Evolutionary conservation across 768 basidiomycete species (phyloP), one percentile per base, ranked within the genome.

Genomic region (Antrodiella citrinella): DNA sequence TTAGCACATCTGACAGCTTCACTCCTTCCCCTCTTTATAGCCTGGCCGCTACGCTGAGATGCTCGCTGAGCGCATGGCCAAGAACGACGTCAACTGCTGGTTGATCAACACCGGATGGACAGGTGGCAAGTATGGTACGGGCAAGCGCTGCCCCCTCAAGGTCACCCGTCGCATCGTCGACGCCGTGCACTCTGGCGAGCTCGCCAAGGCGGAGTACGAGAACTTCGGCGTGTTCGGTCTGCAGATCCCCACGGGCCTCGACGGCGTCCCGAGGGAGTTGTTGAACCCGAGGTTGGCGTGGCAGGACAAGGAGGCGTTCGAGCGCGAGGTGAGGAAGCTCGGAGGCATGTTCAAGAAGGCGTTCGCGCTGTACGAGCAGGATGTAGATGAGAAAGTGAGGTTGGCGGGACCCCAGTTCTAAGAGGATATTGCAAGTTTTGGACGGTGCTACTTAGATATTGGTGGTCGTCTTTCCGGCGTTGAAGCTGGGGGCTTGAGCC

Each of bases 91-190:
- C 59, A 70, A 92, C 69, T 96, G 94, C 75, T 99, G 92, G 91
- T 77, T 98, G 64, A 88, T 99, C 81, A 98, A 99, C 84, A 99
- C 95, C 2, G 95, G 90, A 54, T 94, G 91, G 91, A 86, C 90
- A 47, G 86, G 90, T 50, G 95, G 95, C 67, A 91, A 91, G 68
- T 99, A 82, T 67, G 95, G 95, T 44, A 72, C 73, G 13, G 95
- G 94, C 58, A 90, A 88, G 72, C 90, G 95, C 56, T 99, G 95
- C 81, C 86, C 95, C 18, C 84, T 99, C 72, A 89, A 88, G 65
- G 91, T 83, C 72, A 98, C 96, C 44, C 91, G 95, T 49, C 84
- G 85, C 51, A 98, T 98, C 66, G 87, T 98, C 69, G 93, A 98
- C 66, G 89, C 93, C 38, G 91, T 98, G 62, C 96, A 98, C 75